phyloP scores from a whole-genome alignment of 1,284 basidiomycete genomes.

The Heterobasidion parviporum region DNA sequence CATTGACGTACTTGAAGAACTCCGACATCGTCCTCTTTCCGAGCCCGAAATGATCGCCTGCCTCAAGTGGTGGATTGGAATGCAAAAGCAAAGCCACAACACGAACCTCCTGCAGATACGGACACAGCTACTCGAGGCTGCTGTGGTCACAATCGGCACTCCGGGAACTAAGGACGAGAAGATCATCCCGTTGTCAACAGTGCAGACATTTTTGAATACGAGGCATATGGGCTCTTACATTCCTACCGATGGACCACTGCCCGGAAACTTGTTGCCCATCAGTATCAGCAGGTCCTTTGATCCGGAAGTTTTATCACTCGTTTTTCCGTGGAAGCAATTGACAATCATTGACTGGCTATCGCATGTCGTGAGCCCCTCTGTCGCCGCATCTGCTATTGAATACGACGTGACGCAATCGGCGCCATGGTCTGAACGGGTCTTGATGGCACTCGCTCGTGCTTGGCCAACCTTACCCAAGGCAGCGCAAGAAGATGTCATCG shows the following conservation, averaged over 20 bases:
- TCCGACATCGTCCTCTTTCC: constrained; percentile 64
- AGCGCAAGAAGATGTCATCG: constrained; percentile 50
- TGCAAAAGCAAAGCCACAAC: constrained; percentile 40
- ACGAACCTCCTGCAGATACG: constrained; percentile 37
- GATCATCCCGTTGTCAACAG: constrained; percentile 61
- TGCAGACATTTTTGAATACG: constrained; percentile 73
- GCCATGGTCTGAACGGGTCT: constrained; percentile 77
- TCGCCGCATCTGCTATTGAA: constrained; percentile 34
- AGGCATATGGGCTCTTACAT: constrained; percentile 53
- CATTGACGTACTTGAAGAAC: constrained; percentile 79
- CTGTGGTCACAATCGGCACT: constrained; percentile 44
- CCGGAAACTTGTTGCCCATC: constrained; percentile 69
- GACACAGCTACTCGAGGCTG: constrained; percentile 60
- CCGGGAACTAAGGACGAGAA: constrained; percentile 29
- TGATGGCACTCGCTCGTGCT: constrained; percentile 62
- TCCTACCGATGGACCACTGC: constrained; percentile 79
- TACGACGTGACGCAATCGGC: constrained; percentile 66
- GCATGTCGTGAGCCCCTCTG: constrained; percentile 51
- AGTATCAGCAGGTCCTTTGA: constrained; percentile 60
- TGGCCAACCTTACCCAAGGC: constrained; percentile 67
- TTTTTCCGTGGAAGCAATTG: constrained; percentile 82
- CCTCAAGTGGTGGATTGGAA: constrained; percentile 82
- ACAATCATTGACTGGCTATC: constrained; percentile 71
- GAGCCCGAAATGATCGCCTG: constrained; percentile 77
- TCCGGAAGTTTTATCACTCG: constrained; percentile 42